Percentiles rank a stretch among this genome's conserved stretches.
Evolutionary conservation across 257 asterid species (phyloP).

Genomic region (Agastache rugosa): DNA sequence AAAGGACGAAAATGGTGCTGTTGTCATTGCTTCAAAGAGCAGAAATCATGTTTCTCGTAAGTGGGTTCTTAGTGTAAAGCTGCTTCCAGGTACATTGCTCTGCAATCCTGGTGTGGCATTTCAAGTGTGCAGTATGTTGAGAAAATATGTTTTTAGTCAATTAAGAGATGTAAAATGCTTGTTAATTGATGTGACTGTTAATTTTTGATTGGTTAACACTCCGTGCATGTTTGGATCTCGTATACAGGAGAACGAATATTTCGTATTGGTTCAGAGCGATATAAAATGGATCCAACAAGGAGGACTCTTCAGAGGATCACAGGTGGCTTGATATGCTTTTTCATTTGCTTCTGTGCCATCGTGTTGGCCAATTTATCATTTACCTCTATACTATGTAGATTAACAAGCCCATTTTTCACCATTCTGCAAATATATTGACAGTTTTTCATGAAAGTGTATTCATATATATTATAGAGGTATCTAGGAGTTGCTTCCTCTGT

Average conservation of each 20-base stretch:
- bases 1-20: slow-evolving; percentile 58
- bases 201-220: slow-evolving; percentile 27
- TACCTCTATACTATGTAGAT: slow-evolving; percentile 23
- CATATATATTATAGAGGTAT: not conserved
- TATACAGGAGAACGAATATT: slow-evolving; percentile 86
- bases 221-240: slow-evolving; percentile 33
- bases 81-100: slow-evolving; percentile 75
- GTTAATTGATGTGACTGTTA: slow-evolving; percentile 12
- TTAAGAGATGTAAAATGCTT: slow-evolving; percentile 23
- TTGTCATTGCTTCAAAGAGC: slow-evolving; percentile 53
- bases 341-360: slow-evolving; percentile 16
- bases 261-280: slow-evolving; percentile 91
- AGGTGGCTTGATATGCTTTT: slow-evolving; percentile 53
- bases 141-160: slow-evolving; percentile 13
- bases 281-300: slow-evolving; percentile 89
- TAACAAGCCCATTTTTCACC: not conserved
- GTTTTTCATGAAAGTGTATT: slow-evolving; percentile 12
- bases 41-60: slow-evolving; percentile 81
- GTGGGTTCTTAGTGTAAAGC: slow-evolving; percentile 75
- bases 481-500: not conserved
- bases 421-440: not conserved
- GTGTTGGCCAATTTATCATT: slow-evolving; percentile 6
- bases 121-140: slow-evolving; percentile 26
- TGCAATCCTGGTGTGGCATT: slow-evolving; percentile 83
- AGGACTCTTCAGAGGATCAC: slow-evolving; percentile 84